Evolutionary conservation across 2,329 filamentous ascomycete genomes (phyloP), one percentile per base, ranked within the genome.

Genomic region (Colletotrichum endophyticum): DNA sequence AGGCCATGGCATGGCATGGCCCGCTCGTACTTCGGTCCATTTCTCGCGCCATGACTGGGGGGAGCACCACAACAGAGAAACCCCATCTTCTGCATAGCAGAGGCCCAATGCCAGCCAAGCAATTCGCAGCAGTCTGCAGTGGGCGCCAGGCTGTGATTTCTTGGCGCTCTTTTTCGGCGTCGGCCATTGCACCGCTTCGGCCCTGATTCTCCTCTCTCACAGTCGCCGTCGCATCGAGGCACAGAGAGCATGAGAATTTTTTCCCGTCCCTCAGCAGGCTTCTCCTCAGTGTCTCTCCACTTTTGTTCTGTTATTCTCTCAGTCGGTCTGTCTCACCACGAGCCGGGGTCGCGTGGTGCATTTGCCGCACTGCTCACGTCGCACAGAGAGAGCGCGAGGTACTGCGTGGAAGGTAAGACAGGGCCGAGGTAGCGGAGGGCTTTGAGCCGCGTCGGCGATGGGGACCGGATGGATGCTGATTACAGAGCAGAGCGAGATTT

Each of bases 1-100:
- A 39, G 28, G 19, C 44, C 44, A 22, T 49, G 44, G 44, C 39
- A n/a, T 34, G 59, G 28, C 32, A 61, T 36, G 73, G 53, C 69
- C 62, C 73, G 73, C 73, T 49, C 63, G 30, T 64, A 68, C 63
- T 64, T 69, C 73, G 70, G 73, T 69, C 36, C 69, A 72, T 72
- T 75, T 72, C 39, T 75, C 63, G 70, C 73, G 70, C 70, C 70
- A 73, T 69, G 32, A 63, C 68, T 19, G 22, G 56, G 73, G 73
- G 73, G 16, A 53, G 44, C 44, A 53, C 44, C 44, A 22, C 69
- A 56, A 44, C 69, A 67, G 63, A 53, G 28, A 66, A 72, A 32
- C 59, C 53, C 70, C 53, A 61, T 72, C 61, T 62, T 32, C 44
- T 53, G 44, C 44, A 53, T 53, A 53, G 44, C 32, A 70, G 34